Evolutionary conservation across 1,139 yeast genomes (phyloP).

Genomic region (Sugiyamaella castrensis): DNA sequence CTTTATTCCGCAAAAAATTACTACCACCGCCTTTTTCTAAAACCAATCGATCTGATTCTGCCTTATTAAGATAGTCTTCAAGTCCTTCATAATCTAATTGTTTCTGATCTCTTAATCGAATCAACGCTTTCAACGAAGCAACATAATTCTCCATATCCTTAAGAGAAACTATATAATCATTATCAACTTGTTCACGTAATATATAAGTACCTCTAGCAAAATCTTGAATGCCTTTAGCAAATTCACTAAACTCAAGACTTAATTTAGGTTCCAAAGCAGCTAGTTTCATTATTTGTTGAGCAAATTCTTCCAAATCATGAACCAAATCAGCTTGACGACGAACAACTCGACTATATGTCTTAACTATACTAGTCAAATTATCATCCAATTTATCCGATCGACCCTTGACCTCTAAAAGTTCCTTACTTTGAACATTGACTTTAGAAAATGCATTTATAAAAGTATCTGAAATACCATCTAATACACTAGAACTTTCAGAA

Average conservation of each 20-base stretch:
- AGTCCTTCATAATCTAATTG: conserved; percentile 87
- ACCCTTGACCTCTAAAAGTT: conserved; percentile 79
- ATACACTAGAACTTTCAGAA: conserved; percentile 35
- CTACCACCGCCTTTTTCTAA: conserved; percentile 55
- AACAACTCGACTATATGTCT: conserved; percentile 68
- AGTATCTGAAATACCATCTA: conserved; percentile 75
- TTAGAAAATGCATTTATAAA: conserved; percentile 90
- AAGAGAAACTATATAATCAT: conserved; percentile 74
- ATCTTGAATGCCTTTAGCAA: conserved; percentile 52
- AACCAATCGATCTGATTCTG: conserved; percentile 62
- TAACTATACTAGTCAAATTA: conserved; percentile 73
- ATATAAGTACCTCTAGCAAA: conserved; percentile 47
- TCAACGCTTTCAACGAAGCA: conserved; percentile 65
- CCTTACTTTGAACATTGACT: conserved; percentile 69
- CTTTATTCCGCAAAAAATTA: conserved; percentile 51
- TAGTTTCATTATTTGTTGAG: conserved; percentile 65
- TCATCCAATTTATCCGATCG: conserved; percentile 81
- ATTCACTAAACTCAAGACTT: conserved; percentile 51
- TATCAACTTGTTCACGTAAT: conserved; percentile 67
- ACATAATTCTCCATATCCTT: conserved; percentile 88
- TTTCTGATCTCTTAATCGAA: conserved; percentile 86
- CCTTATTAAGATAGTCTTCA: conserved; percentile 69
- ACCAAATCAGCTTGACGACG: conserved; percentile 71
- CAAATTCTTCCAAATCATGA: conserved; percentile 68
- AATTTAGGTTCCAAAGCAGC: conserved; percentile 51